A percentile compares a stretch with the other conserved stretches of the same genome.
Evolutionary conservation across 139 green algal genomes (phyloP).

Genomic region (Tetraselmis chui): DNA sequence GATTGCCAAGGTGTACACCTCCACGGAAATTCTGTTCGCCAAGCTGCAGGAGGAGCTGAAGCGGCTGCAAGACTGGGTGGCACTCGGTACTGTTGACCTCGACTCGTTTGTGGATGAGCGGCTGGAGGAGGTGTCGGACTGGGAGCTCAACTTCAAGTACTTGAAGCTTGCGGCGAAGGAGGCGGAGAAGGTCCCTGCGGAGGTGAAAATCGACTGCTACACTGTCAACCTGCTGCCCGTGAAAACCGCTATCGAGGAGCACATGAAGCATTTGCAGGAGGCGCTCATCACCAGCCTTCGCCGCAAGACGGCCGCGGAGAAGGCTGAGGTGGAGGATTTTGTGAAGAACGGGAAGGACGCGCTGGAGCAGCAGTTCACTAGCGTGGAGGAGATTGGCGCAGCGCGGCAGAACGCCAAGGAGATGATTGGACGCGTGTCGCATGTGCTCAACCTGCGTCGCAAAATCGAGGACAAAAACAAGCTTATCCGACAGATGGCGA

Average conservation of each 20-base stretch:
- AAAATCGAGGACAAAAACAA: constrained; percentile 72
- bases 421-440: constrained; percentile 29
- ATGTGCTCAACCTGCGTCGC: constrained; percentile 28
- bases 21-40: constrained; percentile 37
- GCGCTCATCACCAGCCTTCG: constrained; percentile 44
- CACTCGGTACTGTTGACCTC: constrained; percentile 51
- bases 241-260: constrained; percentile 55
- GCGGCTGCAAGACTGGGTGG: constrained; percentile 56
- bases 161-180: constrained; percentile 55
- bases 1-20: constrained; percentile 57
- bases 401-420: constrained; percentile 41
- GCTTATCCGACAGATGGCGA: constrained; percentile 48
- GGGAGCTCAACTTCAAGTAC: constrained; percentile 64
- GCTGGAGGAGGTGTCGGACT: constrained; percentile 53
- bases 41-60: constrained; percentile 50
- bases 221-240: constrained; percentile 42
- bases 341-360: constrained; percentile 40
- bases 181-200: constrained; percentile 51
- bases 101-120: constrained; percentile 64
- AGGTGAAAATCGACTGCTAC: constrained; percentile 52
- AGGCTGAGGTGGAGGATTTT: constrained; percentile 59
- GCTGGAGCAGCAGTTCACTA: constrained; percentile 40
- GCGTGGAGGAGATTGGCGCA: constrained; percentile 63
- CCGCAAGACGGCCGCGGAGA: constrained; percentile 51
- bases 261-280: constrained; percentile 61